Percentiles rank a stretch among this genome's conserved stretches.
These are phyloP conservation scores for Candida namnaoensis DNA, from an alignment of 805 yeast genomes.

Conservation along the genomic window DNA sequence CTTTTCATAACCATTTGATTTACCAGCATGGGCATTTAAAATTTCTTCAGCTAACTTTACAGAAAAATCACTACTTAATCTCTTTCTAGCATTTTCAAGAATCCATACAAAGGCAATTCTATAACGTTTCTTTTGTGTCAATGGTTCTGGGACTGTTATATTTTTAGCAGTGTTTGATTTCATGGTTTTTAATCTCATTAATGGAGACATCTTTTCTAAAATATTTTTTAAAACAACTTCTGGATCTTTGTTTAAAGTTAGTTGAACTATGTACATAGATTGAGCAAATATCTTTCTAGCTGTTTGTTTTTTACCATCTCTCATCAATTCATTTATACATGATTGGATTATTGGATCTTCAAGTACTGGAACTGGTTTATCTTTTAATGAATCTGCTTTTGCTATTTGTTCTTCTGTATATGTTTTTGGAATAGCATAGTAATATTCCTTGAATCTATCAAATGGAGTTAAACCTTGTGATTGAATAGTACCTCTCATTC, in stretches of 20 bases:
- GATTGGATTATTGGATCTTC: conserved; percentile 68
- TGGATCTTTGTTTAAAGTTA: conserved; percentile 73
- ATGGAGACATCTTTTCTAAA: conserved; percentile 76
- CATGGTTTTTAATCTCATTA: conserved; percentile 67
- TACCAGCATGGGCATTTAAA: conserved; percentile 66
- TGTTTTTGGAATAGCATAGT: conserved; percentile 17
- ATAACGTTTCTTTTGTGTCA: conserved; percentile 72
- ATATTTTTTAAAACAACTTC: conserved; percentile 64
- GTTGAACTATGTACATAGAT: conserved; percentile 73
- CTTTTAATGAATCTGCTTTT: conserved; percentile 41
- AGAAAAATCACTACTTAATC: conserved; percentile 71
- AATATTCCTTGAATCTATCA: background rate
- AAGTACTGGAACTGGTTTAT: conserved; percentile 48
- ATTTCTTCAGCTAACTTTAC: conserved; percentile 92
- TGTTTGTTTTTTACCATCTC: conserved; percentile 76
- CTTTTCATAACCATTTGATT: conserved; percentile 77
- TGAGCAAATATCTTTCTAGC: conserved; percentile 69
- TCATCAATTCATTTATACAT: conserved; percentile 83
- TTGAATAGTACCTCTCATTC: conserved; percentile 21
- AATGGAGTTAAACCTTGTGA: conserved; percentile 20
- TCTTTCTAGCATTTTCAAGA: conserved; percentile 71
- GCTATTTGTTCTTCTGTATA: conserved; percentile 60
- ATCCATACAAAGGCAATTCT: conserved; percentile 91
- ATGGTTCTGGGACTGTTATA: conserved; percentile 72
- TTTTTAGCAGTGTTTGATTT: conserved; percentile 85